Conservation (phyloP, 345 rosid species). For the Lumnitzera racemosa region DNA sequence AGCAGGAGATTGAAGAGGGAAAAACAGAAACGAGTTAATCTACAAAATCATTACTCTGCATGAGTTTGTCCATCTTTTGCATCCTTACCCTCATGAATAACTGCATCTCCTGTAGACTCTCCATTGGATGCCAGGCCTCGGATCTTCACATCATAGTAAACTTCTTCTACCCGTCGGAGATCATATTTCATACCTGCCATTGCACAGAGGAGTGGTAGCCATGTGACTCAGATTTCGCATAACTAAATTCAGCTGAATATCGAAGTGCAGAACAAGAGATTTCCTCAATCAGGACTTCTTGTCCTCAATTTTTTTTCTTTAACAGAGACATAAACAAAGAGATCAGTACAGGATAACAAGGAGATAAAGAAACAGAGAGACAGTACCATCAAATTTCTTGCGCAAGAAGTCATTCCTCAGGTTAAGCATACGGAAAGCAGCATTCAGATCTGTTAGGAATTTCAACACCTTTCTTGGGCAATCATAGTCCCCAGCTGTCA, state of each 20-base stretch:
- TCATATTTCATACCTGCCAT: slow-evolving; percentile 82
- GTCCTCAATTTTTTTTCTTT: too few species aligned
- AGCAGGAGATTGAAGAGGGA: too few species aligned
- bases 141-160: slow-evolving; percentile 82
- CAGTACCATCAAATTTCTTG: slow-evolving; percentile 85
- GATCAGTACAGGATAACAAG: background rate
- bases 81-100: slow-evolving; percentile 2
- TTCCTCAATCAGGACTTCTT: too few species aligned
- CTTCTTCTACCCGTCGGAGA: slow-evolving; percentile 77
- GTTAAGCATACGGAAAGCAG: slow-evolving; percentile 89
- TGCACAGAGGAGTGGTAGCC: background rate
- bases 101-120: slow-evolving; percentile 23
- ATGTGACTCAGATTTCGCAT: background rate
- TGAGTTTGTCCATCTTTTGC: background rate
- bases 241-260: background rate
- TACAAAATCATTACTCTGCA: too few species aligned
- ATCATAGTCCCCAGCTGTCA: slow-evolving; percentile 83
- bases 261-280: background rate
- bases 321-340: too few species aligned
- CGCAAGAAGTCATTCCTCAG: slow-evolving; percentile 94
- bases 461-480: slow-evolving; percentile 84
- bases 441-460: slow-evolving; percentile 82
- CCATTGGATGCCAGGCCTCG: slow-evolving; percentile 49
- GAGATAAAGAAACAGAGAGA: background rate
- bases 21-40: too few species aligned